Conservation (phyloP, 2,329 filamentous ascomycete genomes). For the Xylariaceae sp. region DNA sequence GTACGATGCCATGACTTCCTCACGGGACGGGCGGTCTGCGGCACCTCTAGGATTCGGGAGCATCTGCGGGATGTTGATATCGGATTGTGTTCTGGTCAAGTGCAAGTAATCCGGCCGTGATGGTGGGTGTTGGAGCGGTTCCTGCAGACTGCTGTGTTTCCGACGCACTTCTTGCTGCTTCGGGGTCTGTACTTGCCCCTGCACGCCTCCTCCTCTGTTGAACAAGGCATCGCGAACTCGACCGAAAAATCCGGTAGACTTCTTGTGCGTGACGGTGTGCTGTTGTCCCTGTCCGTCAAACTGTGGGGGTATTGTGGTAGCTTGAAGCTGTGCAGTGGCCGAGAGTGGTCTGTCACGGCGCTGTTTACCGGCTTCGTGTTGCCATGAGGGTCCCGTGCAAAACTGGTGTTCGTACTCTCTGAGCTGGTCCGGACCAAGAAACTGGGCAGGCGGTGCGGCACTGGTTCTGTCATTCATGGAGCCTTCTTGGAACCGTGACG, state of each 20-base stretch:
- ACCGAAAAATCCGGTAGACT: constrained; percentile 39
- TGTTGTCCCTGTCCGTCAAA: constrained; percentile 16
- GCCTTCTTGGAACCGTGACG: constrained; percentile 71
- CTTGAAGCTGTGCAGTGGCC: constrained; percentile 28
- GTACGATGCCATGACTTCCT: constrained; percentile 63
- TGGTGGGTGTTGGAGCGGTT: constrained; percentile 28
- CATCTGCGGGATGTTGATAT: constrained; percentile 28
- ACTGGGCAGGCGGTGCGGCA: constrained; percentile 71
- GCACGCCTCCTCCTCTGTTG: constrained; percentile 16
- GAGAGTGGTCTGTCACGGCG: constrained; percentile 35
- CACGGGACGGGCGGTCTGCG: constrained; percentile 44
- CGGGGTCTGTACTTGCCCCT: constrained; percentile 6
- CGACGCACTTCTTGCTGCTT: constrained; percentile 31
- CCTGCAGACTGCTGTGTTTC: constrained; percentile 42
- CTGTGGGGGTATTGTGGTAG: constrained; percentile 6
- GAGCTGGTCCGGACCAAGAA: constrained; percentile 54
- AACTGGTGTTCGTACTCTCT: constrained; percentile 40
- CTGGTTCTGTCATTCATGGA: constrained; percentile 86
- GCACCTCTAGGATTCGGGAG: constrained; percentile 26
- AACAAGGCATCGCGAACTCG: constrained; percentile 40
- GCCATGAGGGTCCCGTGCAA: constrained; percentile 22
- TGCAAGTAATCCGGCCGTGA: constrained; percentile 29
- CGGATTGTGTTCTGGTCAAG: constrained; percentile 35
- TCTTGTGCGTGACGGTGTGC: constrained; percentile 34
- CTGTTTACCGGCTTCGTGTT: constrained; percentile 16